Evolutionary conservation across 345 rosid genomes (phyloP).

Genomic region (Lenwebbia sp.): DNA sequence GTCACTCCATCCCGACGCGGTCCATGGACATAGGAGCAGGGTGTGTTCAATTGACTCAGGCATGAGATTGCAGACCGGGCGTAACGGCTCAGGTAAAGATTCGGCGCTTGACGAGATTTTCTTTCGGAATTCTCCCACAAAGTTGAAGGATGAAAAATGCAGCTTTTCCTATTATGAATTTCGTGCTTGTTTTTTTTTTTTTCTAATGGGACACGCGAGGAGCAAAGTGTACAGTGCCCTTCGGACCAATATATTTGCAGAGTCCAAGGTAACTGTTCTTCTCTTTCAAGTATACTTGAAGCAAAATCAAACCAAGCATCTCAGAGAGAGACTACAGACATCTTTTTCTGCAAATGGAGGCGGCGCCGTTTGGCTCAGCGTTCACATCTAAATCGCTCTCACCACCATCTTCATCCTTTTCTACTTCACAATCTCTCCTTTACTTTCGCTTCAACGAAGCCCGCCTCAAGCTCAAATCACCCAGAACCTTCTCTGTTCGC

Average conservation of each 20-base stretch:
- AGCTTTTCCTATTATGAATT: fast-evolving
- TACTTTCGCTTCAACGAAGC: conserved; percentile 1
- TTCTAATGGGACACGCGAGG: not conserved
- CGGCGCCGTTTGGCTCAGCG: conserved; percentile 9
- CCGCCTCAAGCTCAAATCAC: conserved; percentile 29
- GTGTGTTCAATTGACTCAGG: too few species aligned
- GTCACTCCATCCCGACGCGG: too few species aligned
- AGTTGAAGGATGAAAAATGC: not conserved
- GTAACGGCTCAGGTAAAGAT: too few species aligned
- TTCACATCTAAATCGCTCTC: not conserved
- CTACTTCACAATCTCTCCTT: conserved; percentile 17
- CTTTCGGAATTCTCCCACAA: not conserved
- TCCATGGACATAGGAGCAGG: too few species aligned
- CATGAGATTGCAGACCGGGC: too few species aligned
- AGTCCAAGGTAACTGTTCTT: not conserved
- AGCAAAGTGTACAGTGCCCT: not conserved
- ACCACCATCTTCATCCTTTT: not conserved
- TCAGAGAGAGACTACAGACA: not conserved
- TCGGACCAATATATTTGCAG: not conserved
- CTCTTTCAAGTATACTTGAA: not conserved
- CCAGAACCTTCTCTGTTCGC: conserved; percentile 33
- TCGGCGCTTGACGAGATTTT: too few species aligned
- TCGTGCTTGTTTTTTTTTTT: not conserved
- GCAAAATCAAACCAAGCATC: not conserved
- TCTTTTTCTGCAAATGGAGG: conserved; percentile 9